phyloP scores from a whole-genome alignment of 257 asterid species.

The Prunella vulgaris region DNA sequence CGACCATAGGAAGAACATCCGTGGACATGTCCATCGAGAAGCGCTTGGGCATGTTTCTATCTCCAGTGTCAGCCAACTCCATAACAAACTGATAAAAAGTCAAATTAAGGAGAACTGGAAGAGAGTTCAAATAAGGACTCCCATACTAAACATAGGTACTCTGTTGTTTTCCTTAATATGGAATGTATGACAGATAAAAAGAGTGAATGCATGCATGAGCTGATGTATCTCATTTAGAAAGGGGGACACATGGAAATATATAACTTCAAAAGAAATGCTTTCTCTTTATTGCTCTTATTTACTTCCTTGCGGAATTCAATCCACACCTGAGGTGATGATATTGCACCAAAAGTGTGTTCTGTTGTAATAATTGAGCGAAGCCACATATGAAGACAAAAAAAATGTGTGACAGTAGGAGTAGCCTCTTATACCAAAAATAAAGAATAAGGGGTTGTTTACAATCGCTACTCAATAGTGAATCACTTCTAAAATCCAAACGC shows the following conservation, averaged over 20 bases:
- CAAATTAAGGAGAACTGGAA: background rate
- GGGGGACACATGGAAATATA: background rate
- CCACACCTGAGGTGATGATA: too few relatives aligned
- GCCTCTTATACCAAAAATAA: background rate
- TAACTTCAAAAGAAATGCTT: background rate
- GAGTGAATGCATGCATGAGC: too few relatives aligned
- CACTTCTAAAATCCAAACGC: too few relatives aligned
- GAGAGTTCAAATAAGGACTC: too few relatives aligned
- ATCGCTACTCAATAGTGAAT: too few relatives aligned
- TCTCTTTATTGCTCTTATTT: background rate
- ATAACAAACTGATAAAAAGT: constrained; percentile 60
- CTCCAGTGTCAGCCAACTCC: constrained; percentile 69
- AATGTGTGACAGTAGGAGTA: background rate
- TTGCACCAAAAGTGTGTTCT: background rate
- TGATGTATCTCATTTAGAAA: background rate
- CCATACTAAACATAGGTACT: too few relatives aligned
- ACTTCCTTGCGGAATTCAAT: too few relatives aligned
- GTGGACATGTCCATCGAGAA: constrained; percentile 87
- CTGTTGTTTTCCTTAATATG: too few relatives aligned
- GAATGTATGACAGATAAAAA: too few relatives aligned
- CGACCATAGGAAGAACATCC: constrained; percentile 75
- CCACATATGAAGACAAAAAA: background rate
- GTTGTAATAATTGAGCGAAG: background rate
- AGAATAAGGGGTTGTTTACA: too few relatives aligned
- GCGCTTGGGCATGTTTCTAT: constrained; percentile 53